Percentiles rank a stretch among this genome's conserved stretches.
Evolutionary conservation across 2,329 filamentous ascomycete species (phyloP).

Genomic region (Aaosphaeria pasadenensis): DNA sequence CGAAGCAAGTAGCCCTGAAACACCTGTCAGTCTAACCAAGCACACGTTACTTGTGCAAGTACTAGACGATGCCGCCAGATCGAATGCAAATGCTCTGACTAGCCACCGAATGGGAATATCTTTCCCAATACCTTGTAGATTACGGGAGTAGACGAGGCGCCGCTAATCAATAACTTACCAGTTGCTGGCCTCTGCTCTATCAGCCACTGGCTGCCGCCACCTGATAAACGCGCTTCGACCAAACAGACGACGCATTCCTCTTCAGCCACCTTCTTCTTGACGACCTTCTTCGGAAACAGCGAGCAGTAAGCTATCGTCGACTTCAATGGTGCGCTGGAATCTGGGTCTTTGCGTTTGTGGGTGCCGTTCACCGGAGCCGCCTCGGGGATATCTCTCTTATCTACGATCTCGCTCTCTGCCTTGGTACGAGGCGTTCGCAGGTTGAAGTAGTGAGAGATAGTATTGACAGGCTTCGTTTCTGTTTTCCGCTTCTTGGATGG

Average conservation of each 20-base stretch:
- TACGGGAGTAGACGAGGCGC: too few relatives aligned
- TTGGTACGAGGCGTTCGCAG: slow-evolving; percentile 13
- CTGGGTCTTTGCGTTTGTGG: slow-evolving; percentile 23
- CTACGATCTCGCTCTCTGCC: slow-evolving; percentile 7
- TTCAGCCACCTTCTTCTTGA: slow-evolving; percentile 33
- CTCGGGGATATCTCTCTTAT: slow-evolving; percentile 2
- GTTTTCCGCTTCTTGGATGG: slow-evolving; percentile 22
- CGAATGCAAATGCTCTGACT: too few relatives aligned
- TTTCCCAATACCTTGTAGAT: too few relatives aligned
- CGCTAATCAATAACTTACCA: slow-evolving; percentile 13
- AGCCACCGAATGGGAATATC: too few relatives aligned
- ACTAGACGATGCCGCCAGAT: too few relatives aligned
- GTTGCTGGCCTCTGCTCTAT: slow-evolving; percentile 36
- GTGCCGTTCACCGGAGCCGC: slow-evolving; percentile 2
- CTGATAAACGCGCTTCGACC: slow-evolving; percentile 13
- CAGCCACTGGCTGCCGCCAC: slow-evolving; percentile 24
- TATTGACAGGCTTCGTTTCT: slow-evolving; percentile 14
- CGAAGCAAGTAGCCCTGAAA: slow-evolving; percentile 12
- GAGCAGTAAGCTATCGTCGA: slow-evolving; percentile 26
- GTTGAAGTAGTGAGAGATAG: slow-evolving; percentile 30
- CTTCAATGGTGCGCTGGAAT: slow-evolving; percentile 6
- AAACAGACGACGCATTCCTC: slow-evolving; percentile 33
- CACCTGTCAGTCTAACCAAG: too few relatives aligned
- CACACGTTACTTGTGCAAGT: too few relatives aligned
- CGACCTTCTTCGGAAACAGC: slow-evolving; percentile 32